Conservation (phyloP, 495 filamentous ascomycete genomes). For the Daldinia grandis region DNA sequence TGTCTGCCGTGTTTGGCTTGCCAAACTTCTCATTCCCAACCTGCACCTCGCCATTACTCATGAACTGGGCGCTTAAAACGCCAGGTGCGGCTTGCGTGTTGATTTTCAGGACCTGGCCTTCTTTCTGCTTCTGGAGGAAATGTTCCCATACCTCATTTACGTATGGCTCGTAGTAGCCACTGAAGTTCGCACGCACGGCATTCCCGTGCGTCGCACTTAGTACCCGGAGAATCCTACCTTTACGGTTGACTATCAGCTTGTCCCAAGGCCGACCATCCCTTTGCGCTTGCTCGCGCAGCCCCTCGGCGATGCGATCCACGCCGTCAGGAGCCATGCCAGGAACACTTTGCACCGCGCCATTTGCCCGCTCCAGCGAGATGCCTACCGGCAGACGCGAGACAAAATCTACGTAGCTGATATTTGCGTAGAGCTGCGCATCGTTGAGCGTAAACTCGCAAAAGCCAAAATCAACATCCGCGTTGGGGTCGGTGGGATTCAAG, state of each 20-base stretch:
- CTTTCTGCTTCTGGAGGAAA: slow-evolving; percentile 48
- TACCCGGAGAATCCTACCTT: slow-evolving; percentile 60
- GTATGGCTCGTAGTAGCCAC: slow-evolving; percentile 70
- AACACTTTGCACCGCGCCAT: slow-evolving; percentile 65
- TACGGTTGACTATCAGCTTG: slow-evolving; percentile 64
- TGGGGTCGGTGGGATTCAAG: slow-evolving; percentile 73
- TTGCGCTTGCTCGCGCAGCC: slow-evolving; percentile 61
- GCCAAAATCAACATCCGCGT: slow-evolving; percentile 68
- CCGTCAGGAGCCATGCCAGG: slow-evolving; percentile 67
- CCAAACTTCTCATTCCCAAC: slow-evolving; percentile 61
- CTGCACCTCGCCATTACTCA: slow-evolving; percentile 30
- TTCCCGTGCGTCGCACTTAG: slow-evolving; percentile 73
- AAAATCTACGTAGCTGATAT: slow-evolving; percentile 83
- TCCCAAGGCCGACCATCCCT: slow-evolving; percentile 71
- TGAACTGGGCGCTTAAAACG: slow-evolving; percentile 39
- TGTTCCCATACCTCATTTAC: slow-evolving; percentile 70
- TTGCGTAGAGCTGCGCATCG: slow-evolving; percentile 73
- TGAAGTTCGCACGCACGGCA: slow-evolving; percentile 65
- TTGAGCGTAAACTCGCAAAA: slow-evolving; percentile 84
- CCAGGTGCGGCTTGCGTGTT: slow-evolving; percentile 55
- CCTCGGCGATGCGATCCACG: slow-evolving; percentile 64
- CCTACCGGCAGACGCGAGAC: slow-evolving; percentile 70
- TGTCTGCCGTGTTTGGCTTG: slow-evolving; percentile 69
- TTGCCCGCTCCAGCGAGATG: slow-evolving; percentile 63
- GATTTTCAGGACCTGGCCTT: slow-evolving; percentile 38